Evolutionary conservation across 306 rosid genomes (phyloP).

Genomic region (Styphnolobium japonicum): DNA sequence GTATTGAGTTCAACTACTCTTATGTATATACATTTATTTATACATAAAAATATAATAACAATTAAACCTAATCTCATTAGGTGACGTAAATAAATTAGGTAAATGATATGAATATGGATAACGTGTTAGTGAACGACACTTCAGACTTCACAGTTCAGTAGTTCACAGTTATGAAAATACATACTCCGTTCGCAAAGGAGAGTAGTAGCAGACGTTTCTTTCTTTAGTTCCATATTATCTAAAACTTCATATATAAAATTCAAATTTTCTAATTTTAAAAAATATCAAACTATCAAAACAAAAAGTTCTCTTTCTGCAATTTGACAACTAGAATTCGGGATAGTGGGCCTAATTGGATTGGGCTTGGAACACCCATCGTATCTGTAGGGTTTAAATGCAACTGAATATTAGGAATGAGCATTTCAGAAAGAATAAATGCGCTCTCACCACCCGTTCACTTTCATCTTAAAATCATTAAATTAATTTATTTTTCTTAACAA

Average conservation of each 20-base stretch:
- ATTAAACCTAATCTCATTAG: too few species aligned
- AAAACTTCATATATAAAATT: too few species aligned
- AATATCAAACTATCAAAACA: too few species aligned
- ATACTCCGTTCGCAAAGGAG: not conserved
- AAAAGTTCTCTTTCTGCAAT: not conserved
- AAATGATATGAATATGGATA: too few species aligned
- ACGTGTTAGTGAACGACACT: too few species aligned
- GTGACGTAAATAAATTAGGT: too few species aligned
- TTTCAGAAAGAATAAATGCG: constrained; percentile 17
- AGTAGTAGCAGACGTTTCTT: not conserved
- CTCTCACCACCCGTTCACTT: constrained; percentile 11
- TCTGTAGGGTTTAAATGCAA: not conserved
- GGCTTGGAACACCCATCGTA: constrained; percentile 6
- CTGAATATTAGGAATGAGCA: not conserved
- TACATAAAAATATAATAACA: too few species aligned
- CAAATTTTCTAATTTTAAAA: too few species aligned
- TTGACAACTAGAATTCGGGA: not conserved
- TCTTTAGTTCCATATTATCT: not conserved
- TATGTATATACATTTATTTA: too few species aligned
- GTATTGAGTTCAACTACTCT: too few species aligned
- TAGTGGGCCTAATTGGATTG: constrained; percentile 2
- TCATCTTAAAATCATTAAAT: constrained; percentile 6
- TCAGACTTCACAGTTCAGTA: too few species aligned
- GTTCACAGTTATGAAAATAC: not conserved
- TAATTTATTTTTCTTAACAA: too few species aligned